Conservation (phyloP, 768 basidiomycete species). For the Glaciozyma antarctica region DNA sequence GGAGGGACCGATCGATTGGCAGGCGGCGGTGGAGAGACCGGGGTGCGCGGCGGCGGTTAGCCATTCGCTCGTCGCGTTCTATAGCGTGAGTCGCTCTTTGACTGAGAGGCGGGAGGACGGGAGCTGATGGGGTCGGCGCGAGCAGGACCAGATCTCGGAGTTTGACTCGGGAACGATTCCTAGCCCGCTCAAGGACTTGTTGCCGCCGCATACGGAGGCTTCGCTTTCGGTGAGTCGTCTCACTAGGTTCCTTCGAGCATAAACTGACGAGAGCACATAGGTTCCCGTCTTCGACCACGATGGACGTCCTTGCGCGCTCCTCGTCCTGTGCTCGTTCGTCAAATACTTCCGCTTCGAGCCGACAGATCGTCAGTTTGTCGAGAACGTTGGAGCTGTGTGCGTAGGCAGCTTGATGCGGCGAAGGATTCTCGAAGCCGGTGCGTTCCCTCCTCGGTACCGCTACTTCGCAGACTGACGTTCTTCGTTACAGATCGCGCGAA, state of each 20-base stretch:
- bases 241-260: background rate
- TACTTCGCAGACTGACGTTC: background rate
- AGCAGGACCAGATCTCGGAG: background rate
- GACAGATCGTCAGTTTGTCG: slow-evolving; percentile 24
- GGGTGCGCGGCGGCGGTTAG: background rate
- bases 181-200: background rate
- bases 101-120: background rate
- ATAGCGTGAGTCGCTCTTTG: background rate
- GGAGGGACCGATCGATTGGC: background rate
- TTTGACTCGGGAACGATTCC: background rate
- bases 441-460: background rate
- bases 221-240: slow-evolving; percentile 16
- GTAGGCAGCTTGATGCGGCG: slow-evolving; percentile 27
- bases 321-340: slow-evolving; percentile 21
- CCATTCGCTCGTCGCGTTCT: background rate
- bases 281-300: slow-evolving; percentile 18
- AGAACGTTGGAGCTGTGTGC: slow-evolving; percentile 30
- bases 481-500: slow-evolving; percentile 31
- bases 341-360: slow-evolving; percentile 14
- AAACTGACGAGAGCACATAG: background rate
- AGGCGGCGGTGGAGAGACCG: background rate
- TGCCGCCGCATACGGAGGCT: slow-evolving; percentile 14
- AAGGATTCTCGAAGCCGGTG: slow-evolving; percentile 27
- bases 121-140: background rate
- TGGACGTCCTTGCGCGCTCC: slow-evolving; percentile 20